Base-by-base conservation (phyloP, 441 rosid species). In the Pelargonium fulgidum region DNA sequence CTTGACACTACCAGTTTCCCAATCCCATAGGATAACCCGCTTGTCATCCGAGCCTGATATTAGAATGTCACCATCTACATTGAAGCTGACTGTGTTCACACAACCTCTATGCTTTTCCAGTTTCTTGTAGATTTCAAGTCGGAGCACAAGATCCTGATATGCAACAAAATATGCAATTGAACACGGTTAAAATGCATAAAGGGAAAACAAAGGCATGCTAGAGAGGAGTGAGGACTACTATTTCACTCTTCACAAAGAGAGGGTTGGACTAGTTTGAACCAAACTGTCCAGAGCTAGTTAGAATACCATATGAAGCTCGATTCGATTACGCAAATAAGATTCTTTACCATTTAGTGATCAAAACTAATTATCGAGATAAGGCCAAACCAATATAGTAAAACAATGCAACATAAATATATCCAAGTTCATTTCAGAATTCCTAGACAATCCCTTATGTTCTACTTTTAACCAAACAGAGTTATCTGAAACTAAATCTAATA, bases 31-130 rank as follows among this genome's bases (percentile, higher is more conserved):
- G 68, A 88, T 62, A 62, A 91, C 79, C 56, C 79, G 84, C 65
- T 71, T 80, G 79, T 93, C 97, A 78, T 93, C 99, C 22, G 99
- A 91, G 19, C 97, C 97, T 0, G 97, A 88, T 47, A 89, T 83
- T 62, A 93, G 69, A 67, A 86, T 68, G 64, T 84, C 85, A 16
- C 96, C 96, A 66, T 68, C 73, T 0, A 76, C 72, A 71, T 81
- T 91, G 84, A 91, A 91, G 77, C 89, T 84, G 59, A 88, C 82
- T 0, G 97, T 86, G 79, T 91, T 91, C 68, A 93, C 96, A 77
- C 96, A 93, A 0, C 99, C 97, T 69, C 67, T 71, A 78, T 93
- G 97, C 81, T 86, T 89, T 29, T 80, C 84, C 74, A 93, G 85
- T 82, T 89, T 91, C 79, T 62, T 75, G 76, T 76, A 62, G 69